Evolutionary conservation across 345 rosid genomes (phyloP), one percentile per base, ranked within the genome.

Genomic region (Ceriops zippeliana): DNA sequence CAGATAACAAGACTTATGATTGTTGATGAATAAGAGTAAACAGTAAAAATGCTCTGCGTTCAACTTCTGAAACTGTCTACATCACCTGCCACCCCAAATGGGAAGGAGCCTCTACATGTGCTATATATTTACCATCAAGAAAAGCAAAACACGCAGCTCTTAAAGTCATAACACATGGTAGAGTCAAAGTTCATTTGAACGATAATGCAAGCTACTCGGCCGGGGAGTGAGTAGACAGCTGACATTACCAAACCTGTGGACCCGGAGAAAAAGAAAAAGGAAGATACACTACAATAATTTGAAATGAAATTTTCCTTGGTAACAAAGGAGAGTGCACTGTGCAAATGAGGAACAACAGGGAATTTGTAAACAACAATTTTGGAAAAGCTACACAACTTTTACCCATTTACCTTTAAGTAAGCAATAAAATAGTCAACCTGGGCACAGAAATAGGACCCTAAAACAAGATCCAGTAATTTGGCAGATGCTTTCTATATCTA

Each of bases 401-500:
- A 63, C 59, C 38, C 32, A 64, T 63, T 53, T 30, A 72, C 80
- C 76, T 77, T 77, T 17, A 77, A 61, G 60, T 77, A 77, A 31
- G 72, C 80, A 3, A 63, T 60, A 35, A 77, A 77, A 52, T 68
- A 77, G 64, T 77, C 80, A 63, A 77, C 76, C 54, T 77, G 80
- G 37, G 70, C 73, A 28, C 63, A 73, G 7, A 67, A 77, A 7
- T 72, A 76, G 22, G 73, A 65, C 72, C 80, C 80, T 65, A 77
- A 68, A 28, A 72, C 70, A 67, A 77, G 80, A 52, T 77, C 80
- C 69, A 77, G 62, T 46, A 77, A 68, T 35, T 67, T 22, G 80
- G 71, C 80, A 72, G 70, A 77, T 77, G 73, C 80, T 77, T 68
- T 77, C 80, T 63, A 77, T 72, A 73, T 77, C 80, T 63, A 77